Base-by-base conservation (phyloP, 2,329 filamentous ascomycete genomes). In the Fusarium cyanostomum region DNA sequence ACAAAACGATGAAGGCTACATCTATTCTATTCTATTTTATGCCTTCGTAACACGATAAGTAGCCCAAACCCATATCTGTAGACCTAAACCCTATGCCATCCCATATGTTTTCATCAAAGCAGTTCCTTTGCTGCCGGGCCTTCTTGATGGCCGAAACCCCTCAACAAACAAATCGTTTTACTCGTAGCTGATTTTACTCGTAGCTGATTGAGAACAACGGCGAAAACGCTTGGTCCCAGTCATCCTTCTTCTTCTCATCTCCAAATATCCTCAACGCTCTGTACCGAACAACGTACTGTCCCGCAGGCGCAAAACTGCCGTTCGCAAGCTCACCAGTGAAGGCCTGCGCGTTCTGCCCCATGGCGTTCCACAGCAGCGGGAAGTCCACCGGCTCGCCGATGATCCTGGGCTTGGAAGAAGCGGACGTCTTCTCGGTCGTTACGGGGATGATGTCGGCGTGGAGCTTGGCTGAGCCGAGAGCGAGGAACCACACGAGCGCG, bases 241-340 rank as follows among this genome's bases (percentile, higher is more conserved):
- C 81, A 5, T 71, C 72, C 2, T 74, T 58, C 52, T 79, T 75
- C 12, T 73, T 70, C 30, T 73, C 71, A 54, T 86, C 76, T 6
- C 84, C 84, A 67, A 82, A 84, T 56, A 86, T 78, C 56, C 78
- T 79, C 61, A 86, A 71, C 3, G 83, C 80, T 54, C 78, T 78
- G 27, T 85, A 74, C 1, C 75, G 74, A 45, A 86, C 74, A 71
- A 79, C 81, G 72, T 87, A 86, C 26, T 69, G 66, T 10, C 84
- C 84, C 0, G 77, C 74, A 0, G 82, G 79, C 2, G 78, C 83
- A 57, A 81, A 84, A 1, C 67, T 75, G 12, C 82, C 83, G 9
- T 81, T 77, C 0, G 74, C 74, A 6, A 86, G 72, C 49, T 74
- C 72, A 11, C 84, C 84, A 45, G 82, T 78, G 77, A 82, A 87